phyloP scores from a whole-genome alignment of 345 rosid species.

The Combretum micranthum region DNA sequence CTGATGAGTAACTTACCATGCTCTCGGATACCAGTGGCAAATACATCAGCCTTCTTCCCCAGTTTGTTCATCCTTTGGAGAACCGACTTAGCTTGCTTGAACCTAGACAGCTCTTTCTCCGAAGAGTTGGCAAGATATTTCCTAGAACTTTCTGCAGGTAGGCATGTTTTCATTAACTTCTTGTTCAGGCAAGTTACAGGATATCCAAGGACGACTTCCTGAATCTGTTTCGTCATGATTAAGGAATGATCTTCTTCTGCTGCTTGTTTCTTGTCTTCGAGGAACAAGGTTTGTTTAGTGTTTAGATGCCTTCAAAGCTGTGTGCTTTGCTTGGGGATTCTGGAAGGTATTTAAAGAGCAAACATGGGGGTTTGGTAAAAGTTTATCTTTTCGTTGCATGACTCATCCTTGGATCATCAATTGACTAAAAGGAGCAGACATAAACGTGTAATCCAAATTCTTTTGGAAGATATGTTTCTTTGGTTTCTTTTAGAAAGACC shows the following conservation, averaged over 20 bases:
- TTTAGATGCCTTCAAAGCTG: not conserved
- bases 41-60: no score
- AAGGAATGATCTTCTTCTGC: not conserved
- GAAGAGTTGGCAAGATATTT: not conserved
- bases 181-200: not conserved
- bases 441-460: not conserved
- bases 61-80: slow-evolving; percentile 25
- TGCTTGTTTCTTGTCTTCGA: not conserved
- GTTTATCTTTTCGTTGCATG: not conserved
- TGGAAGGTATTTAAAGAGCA: slow-evolving; percentile 1
- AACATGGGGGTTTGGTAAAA: not conserved
- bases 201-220: not conserved
- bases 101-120: slow-evolving; percentile 2
- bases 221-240: slow-evolving; percentile 3
- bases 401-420: slow-evolving; percentile 2
- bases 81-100: slow-evolving; percentile 15
- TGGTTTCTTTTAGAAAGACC: no score
- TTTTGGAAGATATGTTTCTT: no score
- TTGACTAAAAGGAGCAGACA: slow-evolving; percentile 1
- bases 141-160: not conserved
- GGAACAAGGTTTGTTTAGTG: slow-evolving; percentile 1
- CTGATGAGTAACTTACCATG: slow-evolving; percentile 15
- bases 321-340: no score
- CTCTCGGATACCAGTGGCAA: slow-evolving; percentile 32
- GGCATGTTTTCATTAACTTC: not conserved